Base-by-base conservation (phyloP, 1,284 basidiomycete genomes). In the Cryptococcus maquisensis region DNA sequence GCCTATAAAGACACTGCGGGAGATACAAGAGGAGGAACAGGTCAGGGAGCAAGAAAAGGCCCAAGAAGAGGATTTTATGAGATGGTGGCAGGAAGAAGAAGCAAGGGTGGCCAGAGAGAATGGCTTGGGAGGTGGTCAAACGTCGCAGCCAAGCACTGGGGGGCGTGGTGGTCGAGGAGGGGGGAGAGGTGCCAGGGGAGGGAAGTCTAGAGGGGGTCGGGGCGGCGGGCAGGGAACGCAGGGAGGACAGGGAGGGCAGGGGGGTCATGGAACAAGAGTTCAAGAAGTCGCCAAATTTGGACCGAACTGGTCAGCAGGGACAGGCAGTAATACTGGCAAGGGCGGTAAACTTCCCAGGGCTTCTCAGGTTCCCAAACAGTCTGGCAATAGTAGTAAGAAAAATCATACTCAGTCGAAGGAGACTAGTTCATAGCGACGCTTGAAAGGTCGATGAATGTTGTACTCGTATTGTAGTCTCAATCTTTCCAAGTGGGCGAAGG, bases 51-150 rank as follows among this genome's bases (percentile, higher is more conserved):
- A 59, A 15, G 83, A 79, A 3, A 78, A 79, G 37, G 82, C 80
- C 57, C 80, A 79, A 36, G 90, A 92, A 72, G 83, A 79, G 2
- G 87, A 88, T 54, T 94, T 93, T 68, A 73, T 92, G 72, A 81
- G 79, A 59, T 93, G 90, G 90, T 93, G 90, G 90, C 79, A 82
- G 1, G 84, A 81, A 5, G 90, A 93, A 70, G 87, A 92, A 74
- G 84, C 83, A 57, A 79, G 86, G 12, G 72, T 87, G 50, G 62
- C 77, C 39, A 81, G 84, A 68, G 75, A 77, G 26, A 64, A 57
- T 46, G 51, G 23, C 28, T 35, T 3, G 42, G 20, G 37, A 37
- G 28, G 36, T 26, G 18, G 24, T 15, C 37, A 36, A 21, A 15
- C 28, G 37, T 18, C 9, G 37, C 24, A 13, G 37, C 26, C 24